A percentile compares a stretch with the other conserved stretches of the same genome.
Evolutionary conservation across 2,329 filamentous ascomycete species (phyloP).

Genomic region (Ceratocystis smalleyi): DNA sequence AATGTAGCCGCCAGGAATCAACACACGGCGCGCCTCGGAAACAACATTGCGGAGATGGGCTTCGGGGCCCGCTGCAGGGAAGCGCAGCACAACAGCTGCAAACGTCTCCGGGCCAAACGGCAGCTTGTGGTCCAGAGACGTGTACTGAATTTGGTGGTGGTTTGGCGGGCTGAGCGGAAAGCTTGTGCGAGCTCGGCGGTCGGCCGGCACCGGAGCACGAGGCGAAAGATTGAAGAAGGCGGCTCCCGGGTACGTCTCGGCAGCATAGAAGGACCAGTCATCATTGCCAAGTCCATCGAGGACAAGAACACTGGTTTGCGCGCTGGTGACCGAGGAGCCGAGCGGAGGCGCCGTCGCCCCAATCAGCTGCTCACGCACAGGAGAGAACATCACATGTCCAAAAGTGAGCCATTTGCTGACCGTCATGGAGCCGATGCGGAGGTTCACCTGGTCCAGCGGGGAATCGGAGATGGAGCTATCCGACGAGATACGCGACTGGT

Average conservation of each 20-base stretch:
- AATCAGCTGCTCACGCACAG: slow-evolving; percentile 35
- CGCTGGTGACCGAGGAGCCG: not conserved
- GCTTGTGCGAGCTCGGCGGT: slow-evolving; percentile 29
- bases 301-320: slow-evolving; percentile 52
- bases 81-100: slow-evolving; percentile 59
- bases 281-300: slow-evolving; percentile 75
- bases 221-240: slow-evolving; percentile 64
- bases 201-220: slow-evolving; percentile 34
- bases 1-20: slow-evolving; percentile 64
- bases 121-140: slow-evolving; percentile 47
- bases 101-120: slow-evolving; percentile 66
- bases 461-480: slow-evolving; percentile 38
- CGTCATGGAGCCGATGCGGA: slow-evolving; percentile 66
- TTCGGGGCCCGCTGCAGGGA: slow-evolving; percentile 54
- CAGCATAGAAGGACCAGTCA: slow-evolving; percentile 77
- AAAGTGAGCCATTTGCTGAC: slow-evolving; percentile 81
- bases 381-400: slow-evolving; percentile 68
- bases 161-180: slow-evolving; percentile 48
- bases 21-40: slow-evolving; percentile 58
- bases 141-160: slow-evolving; percentile 59
- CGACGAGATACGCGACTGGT: slow-evolving; percentile 20
- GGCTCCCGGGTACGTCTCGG: slow-evolving; percentile 59
- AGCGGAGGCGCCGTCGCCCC: not conserved
- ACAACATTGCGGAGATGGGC: slow-evolving; percentile 54
- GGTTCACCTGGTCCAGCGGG: slow-evolving; percentile 54